Evolutionary conservation across 495 filamentous ascomycete genomes (phyloP), one percentile per base, ranked within the genome.

Genomic region (Terfezia claveryi): DNA sequence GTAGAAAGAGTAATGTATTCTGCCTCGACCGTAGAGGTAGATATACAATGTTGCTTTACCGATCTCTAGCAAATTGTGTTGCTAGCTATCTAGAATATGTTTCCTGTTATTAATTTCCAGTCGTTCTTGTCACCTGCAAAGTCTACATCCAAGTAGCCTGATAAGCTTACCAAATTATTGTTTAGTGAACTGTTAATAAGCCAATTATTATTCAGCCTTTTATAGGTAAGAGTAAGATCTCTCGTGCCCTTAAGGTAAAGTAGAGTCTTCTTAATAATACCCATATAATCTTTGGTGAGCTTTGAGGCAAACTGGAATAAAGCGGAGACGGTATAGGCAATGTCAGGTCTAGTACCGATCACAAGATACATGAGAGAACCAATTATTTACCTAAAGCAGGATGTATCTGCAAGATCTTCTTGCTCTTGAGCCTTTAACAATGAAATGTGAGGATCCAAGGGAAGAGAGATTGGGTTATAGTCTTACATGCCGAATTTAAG

Each of bases 331-430:
- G 53, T 49, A 27, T 53, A 59, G 0, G 54, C 54, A 7, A 63
- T 17, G 36, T 63, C 61, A 50, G 59, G 61, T 32, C 54, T 27
- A 3, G 59, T 63, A 6, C 50, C 51, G 14, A 50, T 56, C 10
- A 58, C 41, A 0, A 41, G 32, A 14, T 62, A 62, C 55, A 58
- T 63, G 0, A 56, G 23, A 3, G 56, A 59, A 0, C 61, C 56
- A 10, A 62, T 51, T 0, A 41, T 37, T 4, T 36, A 14, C 27
- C 62, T 53, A 38, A 59, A 59, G 10, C 8, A 12, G 4, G 20
- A 20, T 5, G 12, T 23, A 36, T 59, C n/a, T 1, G 17, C 37
- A 8, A 11, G 0, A 14, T n/a, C n/a, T 10, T 50, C 54, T 8
- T 49, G 0, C n/a, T 44, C 38, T 8, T 6, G 5, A 0, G 17